Base-by-base conservation (phyloP, 116 monocot species). In the Zostera marina region DNA sequence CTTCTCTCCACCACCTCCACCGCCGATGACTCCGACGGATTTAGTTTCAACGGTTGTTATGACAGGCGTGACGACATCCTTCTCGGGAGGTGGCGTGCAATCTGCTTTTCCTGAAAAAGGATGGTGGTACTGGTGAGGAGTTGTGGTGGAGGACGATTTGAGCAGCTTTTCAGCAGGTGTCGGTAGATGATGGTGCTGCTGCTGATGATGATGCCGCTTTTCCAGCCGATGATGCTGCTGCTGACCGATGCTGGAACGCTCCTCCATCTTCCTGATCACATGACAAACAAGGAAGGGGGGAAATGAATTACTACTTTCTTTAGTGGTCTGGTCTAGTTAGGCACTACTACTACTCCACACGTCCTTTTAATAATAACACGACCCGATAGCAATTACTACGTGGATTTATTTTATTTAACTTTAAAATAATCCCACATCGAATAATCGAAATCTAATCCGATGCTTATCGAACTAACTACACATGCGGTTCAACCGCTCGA, bases 221-320 rank as follows among this genome's bases (percentile, higher is more conserved):
- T 69, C 71, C 11, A 42, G 38, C 11, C 68, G 51, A 12, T n/a
- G 19, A 32, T n/a, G n/a, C n/a, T n/a, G n/a, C n/a, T n/a, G n/a
- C 20, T 48, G 21, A n/a, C 67, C 9, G 49, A 17, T 59, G 59
- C 65, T 24, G 42, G 81, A 66, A 65, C 75, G 71, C 47, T 78
- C 78, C 26, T 82, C 78, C 9, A 43, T 54, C 54, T 47, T 52
- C 82, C 78, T 82, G 68, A 74, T 78, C 78, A 74, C 69, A 17
- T 14, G 10, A 67, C 14, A 49, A 45, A 64, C 41, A 10, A 47
- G 47, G n/a, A 6, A 16, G 61, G 7, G 61, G 38, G 8, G 58
- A 12, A 15, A 19, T 4, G 16, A 19, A 48, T 48, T 14, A 17
- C 6, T 17, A 10, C 16, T n/a, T 48, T 48, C 16, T 48, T 48